Conservation (phyloP, 148 eudicot species). For the Chenopodium album region DNA sequence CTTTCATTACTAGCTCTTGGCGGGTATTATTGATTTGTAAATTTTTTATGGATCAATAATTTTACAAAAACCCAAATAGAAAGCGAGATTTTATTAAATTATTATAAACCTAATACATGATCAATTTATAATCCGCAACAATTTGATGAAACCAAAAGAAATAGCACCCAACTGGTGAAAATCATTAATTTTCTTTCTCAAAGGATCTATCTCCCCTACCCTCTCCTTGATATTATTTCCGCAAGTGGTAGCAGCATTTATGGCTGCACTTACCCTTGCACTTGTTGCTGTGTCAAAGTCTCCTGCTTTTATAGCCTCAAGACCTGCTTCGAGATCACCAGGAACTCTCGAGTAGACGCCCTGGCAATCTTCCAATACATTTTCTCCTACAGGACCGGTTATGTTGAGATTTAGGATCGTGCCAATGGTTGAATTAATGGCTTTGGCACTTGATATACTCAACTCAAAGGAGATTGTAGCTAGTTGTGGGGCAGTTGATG, state of each 20-base stretch:
- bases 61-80: background rate
- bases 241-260: conserved; percentile 10
- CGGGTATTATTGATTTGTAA: background rate
- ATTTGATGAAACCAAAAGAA: conserved; percentile 15
- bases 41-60: background rate
- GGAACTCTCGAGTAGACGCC: background rate
- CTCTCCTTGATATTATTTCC: conserved; percentile 1
- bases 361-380: background rate
- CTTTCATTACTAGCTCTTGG: background rate
- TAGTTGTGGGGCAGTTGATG: conserved; percentile 12
- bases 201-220: background rate
- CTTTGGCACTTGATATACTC: conserved; percentile 8
- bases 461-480: conserved; percentile 12
- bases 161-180: conserved; percentile 16
- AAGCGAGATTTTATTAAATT: background rate
- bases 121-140: conserved; percentile 20
- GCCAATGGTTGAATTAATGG: background rate
- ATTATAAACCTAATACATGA: background rate
- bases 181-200: background rate
- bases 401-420: background rate
- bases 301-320: conserved; percentile 1
- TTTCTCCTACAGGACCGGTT: background rate
- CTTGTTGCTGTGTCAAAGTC: conserved; percentile 19
- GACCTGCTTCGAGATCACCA: conserved; percentile 2
- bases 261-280: background rate